Evolutionary conservation across 352 stramenopile genomes (phyloP), one percentile per base, ranked within the genome.

Genomic region (Phytophthora fragariae): DNA sequence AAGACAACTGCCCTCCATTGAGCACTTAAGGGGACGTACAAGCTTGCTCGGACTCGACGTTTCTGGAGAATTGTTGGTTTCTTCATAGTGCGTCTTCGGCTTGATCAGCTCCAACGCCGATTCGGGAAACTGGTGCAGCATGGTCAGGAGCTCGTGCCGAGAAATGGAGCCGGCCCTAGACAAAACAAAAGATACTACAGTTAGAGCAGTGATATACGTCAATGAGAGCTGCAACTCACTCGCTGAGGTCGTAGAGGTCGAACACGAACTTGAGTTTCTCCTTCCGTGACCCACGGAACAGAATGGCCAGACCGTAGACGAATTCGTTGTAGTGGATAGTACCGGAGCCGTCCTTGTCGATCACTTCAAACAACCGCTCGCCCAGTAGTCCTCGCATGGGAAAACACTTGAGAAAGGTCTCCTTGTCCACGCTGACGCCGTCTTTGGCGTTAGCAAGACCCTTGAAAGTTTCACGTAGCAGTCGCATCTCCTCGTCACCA

Each of bases 251-350:
- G 76, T 98, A 98, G 53, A 98, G 81, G 59, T 97, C 90, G 62
- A 98, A 98, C 53, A 98, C 91, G 65, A 98, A 97, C 68, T 96
- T 91, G 58, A 98, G 85, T 39, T 98, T 97, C 66, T 98, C 93
- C 47, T 97, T 93, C 44, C 81, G 81, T 31, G 90, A 93, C 1
- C 95, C 95, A 44, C 92, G 85, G 52, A 91, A 88, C 14, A 95
- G 80, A 57, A 95, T 93, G 12, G 93, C 92, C 27, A 98, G 75
- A 0, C 94, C 95, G 44, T 88, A 90, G 54, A 98, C 86, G 65
- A 98, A 98, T 69, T 98, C 93, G 55, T 97, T 95, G 75, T 97
- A 98, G 66, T 90, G 80, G 50, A 98, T 94, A 15, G 79, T 85
- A 21, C 92, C 93, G 1, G 90, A 96, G 19, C 84, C 82, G 68